phyloP scores from a whole-genome alignment of 768 basidiomycete species.

The Strobilomyces confusus region DNA sequence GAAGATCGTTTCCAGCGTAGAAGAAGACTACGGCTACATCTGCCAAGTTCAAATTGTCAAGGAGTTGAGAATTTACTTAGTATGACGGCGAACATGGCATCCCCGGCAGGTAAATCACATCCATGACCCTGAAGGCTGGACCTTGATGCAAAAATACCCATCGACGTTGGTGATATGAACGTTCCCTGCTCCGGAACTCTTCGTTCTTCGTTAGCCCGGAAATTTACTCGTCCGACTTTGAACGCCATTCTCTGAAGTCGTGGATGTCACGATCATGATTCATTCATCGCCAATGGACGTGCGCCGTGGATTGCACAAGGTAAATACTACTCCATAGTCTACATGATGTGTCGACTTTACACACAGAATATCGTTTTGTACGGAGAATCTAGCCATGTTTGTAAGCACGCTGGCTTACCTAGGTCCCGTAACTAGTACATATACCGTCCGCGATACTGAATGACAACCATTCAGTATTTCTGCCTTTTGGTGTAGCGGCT shows the following conservation, averaged over 20 bases:
- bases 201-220: constrained; percentile 99
- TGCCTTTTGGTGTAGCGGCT: no score
- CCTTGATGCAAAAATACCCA: constrained; percentile 65
- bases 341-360: not conserved
- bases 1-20: constrained; percentile 86
- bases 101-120: constrained; percentile 70
- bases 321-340: constrained; percentile 20
- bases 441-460: no score
- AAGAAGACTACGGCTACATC: constrained; percentile 97
- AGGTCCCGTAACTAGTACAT: no score
- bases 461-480: no score
- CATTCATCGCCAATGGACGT: not conserved
- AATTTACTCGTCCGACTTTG: constrained; percentile 98
- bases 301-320: constrained; percentile 88
- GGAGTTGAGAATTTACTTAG: constrained; percentile 95
- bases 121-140: constrained; percentile 6
- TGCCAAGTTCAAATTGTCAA: constrained; percentile 99
- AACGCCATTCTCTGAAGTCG: constrained; percentile 89
- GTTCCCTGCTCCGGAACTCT: constrained; percentile 99
- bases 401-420: no score
- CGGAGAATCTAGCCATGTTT: not conserved
- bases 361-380: constrained; percentile 92
- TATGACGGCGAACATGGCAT: constrained; percentile 93
- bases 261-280: not conserved
- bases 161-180: constrained; percentile 98